Evolutionary conservation across 768 basidiomycete species (phyloP), one percentile per base, ranked within the genome.

Genomic region (Pseudohyphozyma bogoriensis): DNA sequence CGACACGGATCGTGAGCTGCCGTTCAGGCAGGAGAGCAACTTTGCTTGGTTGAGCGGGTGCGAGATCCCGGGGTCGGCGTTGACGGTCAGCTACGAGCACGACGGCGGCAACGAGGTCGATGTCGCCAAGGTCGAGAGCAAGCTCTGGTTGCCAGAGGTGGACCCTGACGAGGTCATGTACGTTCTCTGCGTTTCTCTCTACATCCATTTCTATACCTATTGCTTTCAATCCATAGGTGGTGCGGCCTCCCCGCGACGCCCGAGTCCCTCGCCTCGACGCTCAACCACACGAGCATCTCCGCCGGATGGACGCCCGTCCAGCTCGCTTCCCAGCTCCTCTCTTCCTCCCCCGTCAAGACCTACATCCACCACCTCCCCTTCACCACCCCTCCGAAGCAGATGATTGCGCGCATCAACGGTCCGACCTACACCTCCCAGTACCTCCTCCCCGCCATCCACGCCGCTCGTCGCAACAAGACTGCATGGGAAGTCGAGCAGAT

Each of bases 21-120:
- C 60, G 2, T 69, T 63, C 46, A 42, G 57, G 11, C 68, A 69
- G 49, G 63, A 68, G 35, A 24, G 51, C 68, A 93, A 93, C 74
- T 93, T 93, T 72, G 84, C 81, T 75, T 93, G 89, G 72, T 78
- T 93, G 20, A 81, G 87, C 0, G 90, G 88, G 55, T 89, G 86
- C 74, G 76, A 78, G 50, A 78, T 89, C 6, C 86, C 89, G 0
- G 79, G 79, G 0, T 84, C 86, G 1, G 82, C 81, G 64, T 73
- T 90, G 16, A 74, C 90, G 24, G 74, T 86, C 12, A 74, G 79
- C 2, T 84, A 79, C 71, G 77, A 82, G 60, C 75, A 78, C 44
- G 50, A 49, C 16, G 62, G 59, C 24, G 78, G 78, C 26, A n/a
- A n/a, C n/a, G 10, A 78, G 77, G 24, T 62, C 47, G 54, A 58